Percentiles rank a stretch among this genome's conserved stretches.
These are phyloP conservation scores for Carallia pectinifolia DNA, from an alignment of 345 rosid species.

Conservation along the genomic window DNA sequence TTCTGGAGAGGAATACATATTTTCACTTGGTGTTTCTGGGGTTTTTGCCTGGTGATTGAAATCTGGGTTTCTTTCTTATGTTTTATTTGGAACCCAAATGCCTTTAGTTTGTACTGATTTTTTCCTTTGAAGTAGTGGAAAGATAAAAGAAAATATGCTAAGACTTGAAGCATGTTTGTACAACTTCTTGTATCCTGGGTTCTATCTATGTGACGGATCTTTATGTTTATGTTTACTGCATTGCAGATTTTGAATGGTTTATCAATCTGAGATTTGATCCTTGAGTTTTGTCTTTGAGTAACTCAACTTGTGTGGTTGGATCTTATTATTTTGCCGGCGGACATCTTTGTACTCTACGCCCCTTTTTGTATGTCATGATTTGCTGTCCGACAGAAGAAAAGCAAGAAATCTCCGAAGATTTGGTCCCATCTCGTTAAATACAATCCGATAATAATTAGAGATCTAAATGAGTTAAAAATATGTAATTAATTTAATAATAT, in stretches of 20 bases:
- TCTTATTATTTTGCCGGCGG: too few species aligned
- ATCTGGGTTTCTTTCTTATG: slow-evolving; percentile 29
- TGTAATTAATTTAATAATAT: too few species aligned
- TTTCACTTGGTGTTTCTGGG: slow-evolving; percentile 16
- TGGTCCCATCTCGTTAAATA: neutral
- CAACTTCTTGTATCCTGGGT: slow-evolving; percentile 12
- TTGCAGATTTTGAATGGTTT: too few species aligned
- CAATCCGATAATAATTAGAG: too few species aligned
- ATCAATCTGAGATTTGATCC: too few species aligned
- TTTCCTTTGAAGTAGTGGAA: slow-evolving; percentile 22
- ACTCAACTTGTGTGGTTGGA: too few species aligned
- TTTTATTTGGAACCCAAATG: slow-evolving; percentile 35
- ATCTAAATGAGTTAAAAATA: too few species aligned
- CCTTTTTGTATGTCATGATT: neutral
- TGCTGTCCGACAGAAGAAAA: neutral
- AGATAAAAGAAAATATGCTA: slow-evolving; percentile 11
- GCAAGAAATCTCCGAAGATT: neutral
- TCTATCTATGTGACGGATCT: neutral
- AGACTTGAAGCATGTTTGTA: slow-evolving; percentile 8
- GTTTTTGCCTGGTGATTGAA: slow-evolving; percentile 23
- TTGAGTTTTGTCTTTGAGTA: too few species aligned
- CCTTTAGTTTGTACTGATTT: slow-evolving; percentile 19
- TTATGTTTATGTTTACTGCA: neutral
- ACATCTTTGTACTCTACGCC: too few species aligned
- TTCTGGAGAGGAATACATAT: slow-evolving; percentile 13